Base-by-base conservation (phyloP, 2,329 filamentous ascomycete genomes). In the Ophiocordyceps australis region DNA sequence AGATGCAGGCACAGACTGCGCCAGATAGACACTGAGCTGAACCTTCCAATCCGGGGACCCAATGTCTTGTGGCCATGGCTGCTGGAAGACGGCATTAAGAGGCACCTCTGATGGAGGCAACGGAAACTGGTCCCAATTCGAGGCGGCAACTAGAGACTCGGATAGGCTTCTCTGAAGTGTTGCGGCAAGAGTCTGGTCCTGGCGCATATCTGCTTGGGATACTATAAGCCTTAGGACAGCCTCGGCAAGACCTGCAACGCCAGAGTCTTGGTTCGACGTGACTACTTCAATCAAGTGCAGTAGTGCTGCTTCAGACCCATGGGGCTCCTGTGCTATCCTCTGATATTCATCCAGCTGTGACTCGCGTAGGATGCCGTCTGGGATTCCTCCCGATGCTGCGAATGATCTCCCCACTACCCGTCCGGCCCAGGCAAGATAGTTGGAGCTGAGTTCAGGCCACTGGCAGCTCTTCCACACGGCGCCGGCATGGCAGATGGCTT, bases 351-450 rank as follows among this genome's bases (percentile, higher is more conserved):
- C 47, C 5, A 76, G 46, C 11, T 54, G 54, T 2, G 69, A 71
- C 41, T 79, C 74, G 15, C 60, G 55, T 2, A 75, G 46, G 23
- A 78, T 55, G 25, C 65, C 65, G 19, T 56, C 45, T 11, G 71
- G 66, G 5, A 81, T 62, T 28, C 69, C 59, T 2, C 83, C 83
- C 16, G 72, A 79, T 11, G 78, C 66, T 20, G 76, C 73, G 49
- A 85, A 95, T 1, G 81, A 74, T 42, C 82, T 69, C 7, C 91
- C 89, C 23, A 95, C 59, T 3, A 85, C 76, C 33, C 75, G 67
- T 4, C 80, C 85, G 23, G 80, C 78, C 91, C 91, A 98, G 1
- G 79, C 55, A 1, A 82, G 55, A 43, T 89, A 94, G 11, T 70
- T 64, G 15, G 65, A 54, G 29, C 72, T 77, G 11, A 75, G 57